Percentiles rank a stretch among this genome's conserved stretches.
Evolutionary conservation across 75 land plant genomes (phyloP).

Genomic region (Sequoiadendron giganteum): DNA sequence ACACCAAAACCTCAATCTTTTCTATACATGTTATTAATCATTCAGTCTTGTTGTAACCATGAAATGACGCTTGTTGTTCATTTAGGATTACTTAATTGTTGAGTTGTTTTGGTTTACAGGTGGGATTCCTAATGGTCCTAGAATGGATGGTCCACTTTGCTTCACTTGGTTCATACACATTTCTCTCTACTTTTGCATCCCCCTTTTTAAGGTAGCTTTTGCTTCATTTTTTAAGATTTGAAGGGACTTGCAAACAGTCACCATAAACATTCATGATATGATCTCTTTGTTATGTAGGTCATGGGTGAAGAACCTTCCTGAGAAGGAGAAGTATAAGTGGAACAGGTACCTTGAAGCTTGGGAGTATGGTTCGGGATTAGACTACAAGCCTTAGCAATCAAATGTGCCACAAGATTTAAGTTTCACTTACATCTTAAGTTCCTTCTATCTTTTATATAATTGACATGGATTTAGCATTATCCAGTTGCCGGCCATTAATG

Average conservation of each 20-base stretch:
- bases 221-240: not conserved
- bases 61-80: not conserved
- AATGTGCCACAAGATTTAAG: not conserved
- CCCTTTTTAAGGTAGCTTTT: slow-evolving; percentile 59
- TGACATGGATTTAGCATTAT: not conserved
- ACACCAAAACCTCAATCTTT: not conserved
- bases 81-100: not conserved
- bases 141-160: slow-evolving; percentile 83
- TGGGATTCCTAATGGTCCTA: slow-evolving; percentile 61
- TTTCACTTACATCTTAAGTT: not conserved
- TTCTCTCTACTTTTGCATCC: slow-evolving; percentile 58
- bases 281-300: slow-evolving; percentile 20
- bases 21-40: not conserved
- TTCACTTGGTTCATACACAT: slow-evolving; percentile 71
- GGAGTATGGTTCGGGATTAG: slow-evolving; percentile 71
- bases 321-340: slow-evolving; percentile 39
- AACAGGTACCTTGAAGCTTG: slow-evolving; percentile 56
- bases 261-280: not conserved
- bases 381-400: slow-evolving; percentile 28
- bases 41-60: not conserved
- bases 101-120: slow-evolving; percentile 38
- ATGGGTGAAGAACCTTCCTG: slow-evolving; percentile 40
- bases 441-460: not conserved
- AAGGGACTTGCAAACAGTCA: not conserved
- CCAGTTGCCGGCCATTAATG: not conserved